These are phyloP conservation scores for Aspergillus ochraceus DNA, from an alignment of 2,329 filamentous ascomycete species.

Conservation along the genomic window DNA sequence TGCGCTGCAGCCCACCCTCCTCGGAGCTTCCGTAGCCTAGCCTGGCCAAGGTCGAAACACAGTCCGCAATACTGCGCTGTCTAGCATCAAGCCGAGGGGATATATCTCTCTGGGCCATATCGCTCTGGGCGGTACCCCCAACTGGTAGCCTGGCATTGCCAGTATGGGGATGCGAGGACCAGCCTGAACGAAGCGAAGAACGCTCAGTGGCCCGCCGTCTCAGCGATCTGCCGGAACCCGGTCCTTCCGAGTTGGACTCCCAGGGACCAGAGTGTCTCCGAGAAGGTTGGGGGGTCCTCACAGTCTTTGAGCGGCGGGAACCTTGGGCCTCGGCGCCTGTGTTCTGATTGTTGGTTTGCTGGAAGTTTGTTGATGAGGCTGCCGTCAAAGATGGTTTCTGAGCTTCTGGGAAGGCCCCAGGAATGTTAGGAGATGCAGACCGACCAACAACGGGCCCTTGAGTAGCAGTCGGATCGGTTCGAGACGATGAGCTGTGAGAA, in stretches of 20 bases:
- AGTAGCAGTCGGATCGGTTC: background rate
- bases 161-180: background rate
- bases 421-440: background rate
- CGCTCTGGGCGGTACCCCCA: background rate
- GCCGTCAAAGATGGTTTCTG: background rate
- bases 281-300: slow-evolving; percentile 4
- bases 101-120: background rate
- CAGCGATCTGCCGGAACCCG: slow-evolving; percentile 6
- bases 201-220: slow-evolving; percentile 33
- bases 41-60: slow-evolving; percentile 39
- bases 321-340: background rate
- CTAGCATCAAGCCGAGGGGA: background rate
- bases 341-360: background rate
- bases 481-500: background rate
- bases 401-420: slow-evolving; percentile 12
- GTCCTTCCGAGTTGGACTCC: slow-evolving; percentile 16
- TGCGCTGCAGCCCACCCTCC: slow-evolving; percentile 37
- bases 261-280: slow-evolving; percentile 12
- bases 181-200: slow-evolving; percentile 13
- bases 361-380: background rate
- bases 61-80: slow-evolving; percentile 31
- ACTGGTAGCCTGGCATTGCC: background rate
- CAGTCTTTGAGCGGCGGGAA: slow-evolving; percentile 1
- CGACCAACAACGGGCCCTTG: background rate
- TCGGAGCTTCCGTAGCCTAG: slow-evolving; percentile 43